Evolutionary conservation across 1,284 basidiomycete species (phyloP), one percentile per base, ranked within the genome.

Genomic region (Rhodotorula sp.): DNA sequence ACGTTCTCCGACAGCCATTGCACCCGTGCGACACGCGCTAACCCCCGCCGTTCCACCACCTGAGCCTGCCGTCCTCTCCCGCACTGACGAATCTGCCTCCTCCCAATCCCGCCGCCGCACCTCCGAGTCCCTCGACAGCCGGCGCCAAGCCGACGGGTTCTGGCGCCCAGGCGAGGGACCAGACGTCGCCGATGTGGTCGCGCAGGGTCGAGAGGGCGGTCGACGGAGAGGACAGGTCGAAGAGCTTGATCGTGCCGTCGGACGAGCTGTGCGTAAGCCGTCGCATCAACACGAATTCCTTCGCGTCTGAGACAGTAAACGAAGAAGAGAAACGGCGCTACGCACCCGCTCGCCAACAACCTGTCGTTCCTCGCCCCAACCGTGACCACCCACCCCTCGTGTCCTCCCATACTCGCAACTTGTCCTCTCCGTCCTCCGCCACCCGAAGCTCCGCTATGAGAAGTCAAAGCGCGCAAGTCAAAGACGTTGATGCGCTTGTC

Each of bases 401-500:
- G 76, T 1, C 75, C 75, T 10, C 68, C 70, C 19, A 77, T 53
- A 48, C 71, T 74, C 34, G 75, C 75, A 4, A 77, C 75, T 34
- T 77, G 76, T 4, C 73, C 73, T 32, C 71, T 46, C 17, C 74
- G 49, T 30, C 70, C 64, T 0, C 70, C 64, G 1, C 59, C 56
- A 5, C 59, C 59, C 15, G 27, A 6, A 22, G 20, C 34, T 10
- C 49, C 59, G 20, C 56, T 59, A n/a, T 64, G 27, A 19, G 67
- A 55, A 0, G 74, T 61, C 11, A 76, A 30, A 2, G 71, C 72
- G n/a, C 75, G 72, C 1, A 78, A 63, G 63, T 78, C 77, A 32
- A 74, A 76, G 27, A 76, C 73, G 61, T 75, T 76, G 61, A 77
- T 72, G 34, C 74, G 72, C 62, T 74, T 75, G 69, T 77, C 76